Conservation (phyloP, 805 yeast species). For the Candida ovalis region DNA sequence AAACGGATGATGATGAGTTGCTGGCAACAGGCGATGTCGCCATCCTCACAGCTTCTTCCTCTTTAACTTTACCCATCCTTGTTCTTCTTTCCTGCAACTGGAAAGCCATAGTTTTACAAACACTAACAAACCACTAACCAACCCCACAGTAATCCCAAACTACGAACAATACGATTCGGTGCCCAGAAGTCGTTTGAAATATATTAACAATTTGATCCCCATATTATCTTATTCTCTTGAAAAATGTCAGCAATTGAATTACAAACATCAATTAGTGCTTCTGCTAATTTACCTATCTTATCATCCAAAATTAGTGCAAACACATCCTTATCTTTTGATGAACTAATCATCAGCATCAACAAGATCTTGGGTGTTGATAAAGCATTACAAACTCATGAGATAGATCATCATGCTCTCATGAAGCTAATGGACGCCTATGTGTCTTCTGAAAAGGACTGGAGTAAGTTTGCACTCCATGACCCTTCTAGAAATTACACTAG, state of each 20-base stretch:
- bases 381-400: conserved; percentile 36
- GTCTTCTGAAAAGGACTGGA: conserved; percentile 54
- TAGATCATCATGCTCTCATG: conserved; percentile 47
- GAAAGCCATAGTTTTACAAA: neutral
- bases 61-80: neutral
- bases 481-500: conserved; percentile 49
- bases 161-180: neutral
- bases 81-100: neutral
- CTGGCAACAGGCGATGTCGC: neutral
- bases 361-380: conserved; percentile 34
- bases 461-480: conserved; percentile 52
- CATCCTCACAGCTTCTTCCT: neutral
- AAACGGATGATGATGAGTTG: neutral
- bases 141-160: neutral
- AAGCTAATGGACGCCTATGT: conserved; percentile 44
- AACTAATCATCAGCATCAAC: conserved; percentile 31
- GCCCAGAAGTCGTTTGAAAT: neutral
- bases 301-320: conserved; percentile 3
- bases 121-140: neutral
- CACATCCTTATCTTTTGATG: conserved; percentile 22
- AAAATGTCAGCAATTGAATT: conserved; percentile 1
- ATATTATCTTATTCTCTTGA: neutral
- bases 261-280: neutral
- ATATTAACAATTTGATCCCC: neutral
- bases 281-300: neutral